Conservation (phyloP, 2,329 filamentous ascomycete genomes). For the Huntiella decipiens region DNA sequence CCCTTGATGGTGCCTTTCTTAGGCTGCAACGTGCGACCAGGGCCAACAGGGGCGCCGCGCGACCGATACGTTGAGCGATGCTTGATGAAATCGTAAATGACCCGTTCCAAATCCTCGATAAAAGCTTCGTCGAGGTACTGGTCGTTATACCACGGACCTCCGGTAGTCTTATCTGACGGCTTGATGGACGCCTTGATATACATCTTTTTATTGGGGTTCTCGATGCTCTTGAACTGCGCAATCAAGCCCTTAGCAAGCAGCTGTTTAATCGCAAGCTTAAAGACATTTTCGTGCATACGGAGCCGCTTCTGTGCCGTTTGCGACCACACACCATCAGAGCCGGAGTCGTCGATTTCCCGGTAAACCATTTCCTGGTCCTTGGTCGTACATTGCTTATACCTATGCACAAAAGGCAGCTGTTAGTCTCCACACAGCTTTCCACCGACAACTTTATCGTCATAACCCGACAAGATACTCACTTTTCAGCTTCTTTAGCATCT, state of each 20-base stretch:
- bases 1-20: conserved; percentile 38
- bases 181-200: conserved; percentile 78
- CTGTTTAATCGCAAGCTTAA: conserved; percentile 67
- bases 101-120: conserved; percentile 55
- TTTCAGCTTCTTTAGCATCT: conserved; percentile 39
- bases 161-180: conserved; percentile 77
- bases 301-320: conserved; percentile 64
- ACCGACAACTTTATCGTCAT: background rate
- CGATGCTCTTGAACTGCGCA: conserved; percentile 77
- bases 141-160: conserved; percentile 87
- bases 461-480: conserved; percentile 23
- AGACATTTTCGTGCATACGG: conserved; percentile 64
- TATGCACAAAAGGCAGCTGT: conserved; percentile 14
- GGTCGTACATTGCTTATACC: conserved; percentile 39
- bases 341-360: conserved; percentile 70
- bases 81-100: conserved; percentile 57
- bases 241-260: conserved; percentile 70
- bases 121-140: conserved; percentile 78
- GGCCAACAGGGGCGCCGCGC: conserved; percentile 17
- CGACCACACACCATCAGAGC: conserved; percentile 76
- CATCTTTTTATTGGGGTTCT: conserved; percentile 81
- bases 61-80: conserved; percentile 49
- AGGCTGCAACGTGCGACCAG: conserved; percentile 25
- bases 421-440: no score
- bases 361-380: conserved; percentile 75